phyloP scores from a whole-genome alignment of 805 yeast species.

The Metschnikowia vanudenii region DNA sequence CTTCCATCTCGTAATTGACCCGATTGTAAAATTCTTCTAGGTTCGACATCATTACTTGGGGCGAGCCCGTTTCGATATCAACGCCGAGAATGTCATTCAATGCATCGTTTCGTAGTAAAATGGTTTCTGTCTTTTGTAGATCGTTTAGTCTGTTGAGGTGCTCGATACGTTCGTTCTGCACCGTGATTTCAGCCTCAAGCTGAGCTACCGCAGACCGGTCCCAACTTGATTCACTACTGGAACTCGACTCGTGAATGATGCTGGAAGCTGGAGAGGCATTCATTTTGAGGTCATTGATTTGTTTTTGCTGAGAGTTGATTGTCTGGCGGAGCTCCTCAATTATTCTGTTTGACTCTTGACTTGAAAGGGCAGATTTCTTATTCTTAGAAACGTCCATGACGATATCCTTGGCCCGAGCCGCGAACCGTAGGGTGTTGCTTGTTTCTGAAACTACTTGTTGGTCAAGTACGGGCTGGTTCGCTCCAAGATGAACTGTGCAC shows the following conservation, averaged over 20 bases:
- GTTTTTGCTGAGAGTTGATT: constrained; percentile 58
- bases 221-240: neutral
- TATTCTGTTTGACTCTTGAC: constrained; percentile 39
- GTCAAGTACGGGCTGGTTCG: constrained; percentile 21
- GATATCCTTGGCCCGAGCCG: constrained; percentile 88
- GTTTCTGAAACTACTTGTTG: constrained; percentile 70
- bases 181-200: constrained; percentile 59
- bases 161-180: constrained; percentile 65
- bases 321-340: constrained; percentile 58
- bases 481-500: constrained; percentile 78
- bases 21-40: constrained; percentile 49
- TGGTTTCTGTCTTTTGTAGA: constrained; percentile 54
- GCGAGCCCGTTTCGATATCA: constrained; percentile 32
- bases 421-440: constrained; percentile 82
- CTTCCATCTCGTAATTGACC: constrained; percentile 53
- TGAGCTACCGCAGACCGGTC: constrained; percentile 11
- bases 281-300: constrained; percentile 42
- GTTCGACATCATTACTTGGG: constrained; percentile 45
- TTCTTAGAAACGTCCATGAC: constrained; percentile 62
- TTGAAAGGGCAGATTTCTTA: constrained; percentile 38
- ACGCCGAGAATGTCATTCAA: constrained; percentile 56
- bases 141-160: constrained; percentile 67
- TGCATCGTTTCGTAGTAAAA: constrained; percentile 57
- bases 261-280: neutral
- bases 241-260: neutral